Base-by-base conservation (phyloP, 129 eudicot genomes). In the Artemisia argyi region DNA sequence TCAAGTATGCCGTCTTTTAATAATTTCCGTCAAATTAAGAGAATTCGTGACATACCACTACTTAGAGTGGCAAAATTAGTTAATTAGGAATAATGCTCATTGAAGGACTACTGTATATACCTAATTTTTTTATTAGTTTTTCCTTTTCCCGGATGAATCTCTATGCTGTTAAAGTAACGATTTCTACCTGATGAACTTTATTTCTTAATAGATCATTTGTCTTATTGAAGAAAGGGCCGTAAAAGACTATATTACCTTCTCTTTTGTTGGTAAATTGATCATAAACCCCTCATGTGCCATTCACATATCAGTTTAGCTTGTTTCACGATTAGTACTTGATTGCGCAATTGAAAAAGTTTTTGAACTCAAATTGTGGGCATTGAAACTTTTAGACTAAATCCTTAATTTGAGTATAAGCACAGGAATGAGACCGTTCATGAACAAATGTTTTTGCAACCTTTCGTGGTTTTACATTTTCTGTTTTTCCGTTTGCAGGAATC, bases 401-500 rank as follows among this genome's bases (percentile, higher is more conserved):
- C 26, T 26, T 14, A 14, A 51, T 51, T 13, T 51, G 11, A 44
- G 49, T 68, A 32, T 30, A 28, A n/a, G 61, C 32, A 28, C n/a
- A 55, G 30, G 3, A 42, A 57, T 3, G 16, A 7, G 58, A 24
- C 28, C 26, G 22, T 55, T 15, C 44, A 44, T 46, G 66, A 46
- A 22, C 22, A 11, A 15, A 24, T 47, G 50, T 19, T 73, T 7
- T 39, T 39, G 68, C 60, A 73, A 58, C 28, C 52, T 51, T 50
- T 67, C 62, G n/a, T 55, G 55, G 48, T 61, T 74, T 70, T 47
- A 66, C 65, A 66, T 72, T 35, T 60, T 72, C 9, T 74, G 47
- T 20, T 51, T 78, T 39, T 76, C 48, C 26, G 15, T 30, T 35
- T 83, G 78, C 92, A 92, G 98, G 83, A 49, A 90, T 92, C 30